Conservation (phyloP, 306 rosid species). For the Cicer judaicum region DNA sequence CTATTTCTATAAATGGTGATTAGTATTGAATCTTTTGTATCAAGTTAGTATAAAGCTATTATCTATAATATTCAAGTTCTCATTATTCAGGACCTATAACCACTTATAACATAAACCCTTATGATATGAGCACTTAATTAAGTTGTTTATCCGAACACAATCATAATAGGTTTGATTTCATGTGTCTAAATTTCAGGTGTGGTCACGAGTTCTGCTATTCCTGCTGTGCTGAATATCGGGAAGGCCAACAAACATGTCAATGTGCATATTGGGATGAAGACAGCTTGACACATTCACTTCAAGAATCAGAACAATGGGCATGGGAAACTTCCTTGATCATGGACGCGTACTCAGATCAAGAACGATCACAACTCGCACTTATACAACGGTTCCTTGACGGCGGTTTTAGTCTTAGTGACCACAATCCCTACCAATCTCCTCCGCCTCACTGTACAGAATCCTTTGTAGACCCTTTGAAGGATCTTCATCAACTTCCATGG, state of each 20-base stretch:
- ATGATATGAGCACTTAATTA: too few species aligned
- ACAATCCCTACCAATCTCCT: slow-evolving; percentile 84
- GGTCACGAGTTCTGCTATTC: slow-evolving; percentile 90
- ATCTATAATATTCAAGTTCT: too few species aligned
- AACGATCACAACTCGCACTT: slow-evolving; percentile 79
- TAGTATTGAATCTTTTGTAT: too few species aligned
- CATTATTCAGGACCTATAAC: too few species aligned
- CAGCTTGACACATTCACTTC: slow-evolving; percentile 67
- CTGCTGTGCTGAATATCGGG: slow-evolving; percentile 76
- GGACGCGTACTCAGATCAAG: slow-evolving; percentile 95
- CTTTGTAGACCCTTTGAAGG: slow-evolving; percentile 81
- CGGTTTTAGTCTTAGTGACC: slow-evolving; percentile 84
- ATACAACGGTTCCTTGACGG: slow-evolving; percentile 89
- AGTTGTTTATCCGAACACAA: too few species aligned
- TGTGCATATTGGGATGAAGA: slow-evolving; percentile 90
- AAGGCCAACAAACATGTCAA: slow-evolving; percentile 76
- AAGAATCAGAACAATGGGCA: slow-evolving; percentile 98
- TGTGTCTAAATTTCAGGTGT: slow-evolving; percentile 64
- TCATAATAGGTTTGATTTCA: neutral
- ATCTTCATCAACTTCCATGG: slow-evolving; percentile 98
- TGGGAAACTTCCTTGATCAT: slow-evolving; percentile 91
- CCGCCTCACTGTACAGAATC: slow-evolving; percentile 90
- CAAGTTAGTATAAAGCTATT: too few species aligned
- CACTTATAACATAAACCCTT: too few species aligned
- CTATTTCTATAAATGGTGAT: too few species aligned